Conservation (phyloP, 1,284 basidiomycete species). For the Ganoderma meredithae region DNA sequence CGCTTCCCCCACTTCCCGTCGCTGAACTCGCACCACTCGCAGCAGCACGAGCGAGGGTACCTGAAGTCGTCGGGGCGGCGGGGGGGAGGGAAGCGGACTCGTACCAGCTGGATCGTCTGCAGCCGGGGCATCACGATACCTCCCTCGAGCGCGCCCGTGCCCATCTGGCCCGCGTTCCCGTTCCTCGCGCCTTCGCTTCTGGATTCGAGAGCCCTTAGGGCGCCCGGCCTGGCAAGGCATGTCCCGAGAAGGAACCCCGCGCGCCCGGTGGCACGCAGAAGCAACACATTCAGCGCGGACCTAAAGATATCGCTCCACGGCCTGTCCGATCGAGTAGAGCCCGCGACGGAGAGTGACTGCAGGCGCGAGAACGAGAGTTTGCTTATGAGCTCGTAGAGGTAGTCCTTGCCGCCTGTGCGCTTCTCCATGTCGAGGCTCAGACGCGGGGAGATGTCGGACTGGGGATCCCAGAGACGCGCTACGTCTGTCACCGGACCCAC, state of each 20-base stretch:
- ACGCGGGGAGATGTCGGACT: constrained; percentile 12
- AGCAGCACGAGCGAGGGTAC: neutral
- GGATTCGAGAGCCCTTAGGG: neutral
- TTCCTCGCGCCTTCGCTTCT: neutral
- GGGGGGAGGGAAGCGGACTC: constrained; percentile 10
- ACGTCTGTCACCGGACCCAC: neutral
- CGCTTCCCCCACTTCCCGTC: constrained; percentile 2
- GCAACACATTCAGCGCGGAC: constrained; percentile 7
- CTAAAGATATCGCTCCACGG: constrained; percentile 4
- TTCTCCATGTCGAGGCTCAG: neutral
- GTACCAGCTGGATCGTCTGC: constrained; percentile 7
- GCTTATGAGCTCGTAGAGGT: neutral
- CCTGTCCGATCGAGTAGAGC: constrained; percentile 5
- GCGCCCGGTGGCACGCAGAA: constrained; percentile 12
- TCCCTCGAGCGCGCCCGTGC: neutral
- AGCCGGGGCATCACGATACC: constrained; percentile 4
- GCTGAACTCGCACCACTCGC: constrained; percentile 6
- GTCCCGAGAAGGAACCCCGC: constrained; percentile 13
- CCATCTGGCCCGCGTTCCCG: neutral
- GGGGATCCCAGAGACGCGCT: constrained; percentile 11
- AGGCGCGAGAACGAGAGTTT: neutral
- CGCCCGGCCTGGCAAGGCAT: neutral
- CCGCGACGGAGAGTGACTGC: neutral
- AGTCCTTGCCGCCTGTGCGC: neutral
- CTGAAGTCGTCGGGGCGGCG: neutral